These are phyloP conservation scores for Sphaerulina vaccinii DNA, from an alignment of 2,329 filamentous ascomycete species.

Conservation along the genomic window DNA sequence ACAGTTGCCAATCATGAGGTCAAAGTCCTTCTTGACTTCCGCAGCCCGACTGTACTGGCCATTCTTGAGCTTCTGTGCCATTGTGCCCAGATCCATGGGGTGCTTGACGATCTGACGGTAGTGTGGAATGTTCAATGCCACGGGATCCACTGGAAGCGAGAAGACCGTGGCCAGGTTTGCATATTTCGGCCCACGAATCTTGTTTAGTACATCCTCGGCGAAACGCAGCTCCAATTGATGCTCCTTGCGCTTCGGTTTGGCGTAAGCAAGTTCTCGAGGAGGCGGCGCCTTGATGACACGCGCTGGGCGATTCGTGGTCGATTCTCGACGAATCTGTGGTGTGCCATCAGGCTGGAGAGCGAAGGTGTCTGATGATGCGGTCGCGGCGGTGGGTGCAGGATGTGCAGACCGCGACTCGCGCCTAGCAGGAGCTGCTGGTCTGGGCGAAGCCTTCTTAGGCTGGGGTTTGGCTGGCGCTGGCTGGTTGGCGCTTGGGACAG, in stretches of 20 bases:
- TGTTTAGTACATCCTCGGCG: conserved; percentile 75
- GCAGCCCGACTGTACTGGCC: conserved; percentile 79
- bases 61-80: conserved; percentile 70
- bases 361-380: conserved; percentile 58
- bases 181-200: conserved; percentile 75
- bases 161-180: conserved; percentile 69
- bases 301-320: conserved; percentile 80
- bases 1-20: conserved; percentile 84
- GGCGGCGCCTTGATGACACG: conserved; percentile 90
- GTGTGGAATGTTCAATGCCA: conserved; percentile 86
- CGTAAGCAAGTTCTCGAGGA: conserved; percentile 86
- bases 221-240: conserved; percentile 86
- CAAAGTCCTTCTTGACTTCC: conserved; percentile 81
- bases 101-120: conserved; percentile 95
- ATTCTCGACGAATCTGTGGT: conserved; percentile 82
- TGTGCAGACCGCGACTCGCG: conserved; percentile 34
- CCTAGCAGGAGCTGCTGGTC: conserved; percentile 29
- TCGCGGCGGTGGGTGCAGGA: conserved; percentile 36
- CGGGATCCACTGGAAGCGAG: conserved; percentile 81
- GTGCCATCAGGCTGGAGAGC: conserved; percentile 75
- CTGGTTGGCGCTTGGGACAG: conserved; percentile 56
- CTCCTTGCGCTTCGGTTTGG: conserved; percentile 87
- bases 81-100: conserved; percentile 91
- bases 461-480: conserved; percentile 57
- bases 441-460: conserved; percentile 34